Base-by-base conservation (phyloP, 176 grass and related monocot genomes). In the Neostapfia colusana region DNA sequence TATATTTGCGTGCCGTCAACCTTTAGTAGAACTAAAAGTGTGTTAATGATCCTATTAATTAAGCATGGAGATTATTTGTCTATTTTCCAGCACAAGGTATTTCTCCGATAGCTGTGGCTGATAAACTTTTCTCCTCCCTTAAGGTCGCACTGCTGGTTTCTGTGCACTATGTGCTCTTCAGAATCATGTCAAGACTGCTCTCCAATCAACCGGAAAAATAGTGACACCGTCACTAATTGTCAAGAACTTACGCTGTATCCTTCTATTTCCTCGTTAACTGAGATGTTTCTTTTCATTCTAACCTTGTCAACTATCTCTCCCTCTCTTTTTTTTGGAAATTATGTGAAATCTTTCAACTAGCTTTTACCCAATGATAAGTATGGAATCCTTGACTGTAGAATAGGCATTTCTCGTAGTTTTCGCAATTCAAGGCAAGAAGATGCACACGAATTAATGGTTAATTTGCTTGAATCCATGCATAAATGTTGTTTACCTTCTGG, bases 381-480 rank as follows among this genome's bases (percentile, higher is more conserved):
- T 75, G 55, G 11, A 38, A 59, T 84, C 86, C 57, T 88, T 88
- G 48, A 88, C 81, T 57, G 2, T 70, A 71, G 50, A 39, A 79
- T 71, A 98, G 91, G 95, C 74, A 84, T 99, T 71, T 99, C 95
- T 63, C 95, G 91, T 23, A 89, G 85, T 85, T 99, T 99, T 69
- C 87, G 87, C 41, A 95, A 92, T 82, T 92, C 81, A 0, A 94
- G 95, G 72, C 95, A 99, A 72, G 95, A 95, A 85, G 95, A 99
- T 88, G 95, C 91, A 58, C 95, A 99, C 26, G 95, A 99, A 27
- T 88, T 95, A 70, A 99, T 99, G 95, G 89, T 99, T 85, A 95
- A 99, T 79, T 88, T 99, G 83, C 87, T 99, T 10, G 91, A 99
- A 70, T 95, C 89, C 50, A 99, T 99, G 95, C 92, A 99, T 57